Conservation (phyloP, 306 rosid species). For the Quercus variabilis region DNA sequence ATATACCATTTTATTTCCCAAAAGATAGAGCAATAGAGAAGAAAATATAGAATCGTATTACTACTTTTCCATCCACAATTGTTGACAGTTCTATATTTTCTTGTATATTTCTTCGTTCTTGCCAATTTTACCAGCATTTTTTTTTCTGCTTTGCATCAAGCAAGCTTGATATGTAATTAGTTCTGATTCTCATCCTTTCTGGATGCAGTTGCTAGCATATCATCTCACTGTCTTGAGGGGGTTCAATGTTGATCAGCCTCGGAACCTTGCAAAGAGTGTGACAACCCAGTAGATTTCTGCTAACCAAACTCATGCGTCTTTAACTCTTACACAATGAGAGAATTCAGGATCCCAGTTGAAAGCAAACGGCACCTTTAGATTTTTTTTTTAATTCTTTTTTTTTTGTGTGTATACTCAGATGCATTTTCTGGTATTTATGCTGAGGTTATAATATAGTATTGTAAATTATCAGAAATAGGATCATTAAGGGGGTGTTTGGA, state of each 20-base stretch:
- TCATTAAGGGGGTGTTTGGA: no score
- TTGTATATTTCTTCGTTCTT: background rate
- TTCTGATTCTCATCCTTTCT: conserved; percentile 9
- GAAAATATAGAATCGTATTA: background rate
- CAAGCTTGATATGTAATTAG: background rate
- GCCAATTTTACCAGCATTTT: background rate
- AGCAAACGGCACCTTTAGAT: background rate
- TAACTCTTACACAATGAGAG: background rate
- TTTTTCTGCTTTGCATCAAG: background rate
- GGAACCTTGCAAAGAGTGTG: conserved; percentile 98
- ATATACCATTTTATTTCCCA: background rate
- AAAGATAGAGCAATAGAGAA: background rate
- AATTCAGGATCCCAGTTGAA: conserved; percentile 2
- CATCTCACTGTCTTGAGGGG: conserved; percentile 97
- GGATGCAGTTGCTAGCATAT: conserved; percentile 85
- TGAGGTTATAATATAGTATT: conserved; percentile 6
- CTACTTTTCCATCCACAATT: background rate
- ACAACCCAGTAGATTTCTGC: conserved; percentile 53
- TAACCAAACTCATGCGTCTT: background rate
- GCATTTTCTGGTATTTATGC: conserved; percentile 4
- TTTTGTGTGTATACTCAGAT: background rate
- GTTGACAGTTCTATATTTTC: background rate
- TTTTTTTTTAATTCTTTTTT: no score
- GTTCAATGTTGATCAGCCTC: conserved; percentile 92
- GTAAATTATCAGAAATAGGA: conserved; percentile 18